These are phyloP conservation scores for Helianthus tuberosus DNA, from an alignment of 129 eudicot species.

Conservation along the genomic window DNA sequence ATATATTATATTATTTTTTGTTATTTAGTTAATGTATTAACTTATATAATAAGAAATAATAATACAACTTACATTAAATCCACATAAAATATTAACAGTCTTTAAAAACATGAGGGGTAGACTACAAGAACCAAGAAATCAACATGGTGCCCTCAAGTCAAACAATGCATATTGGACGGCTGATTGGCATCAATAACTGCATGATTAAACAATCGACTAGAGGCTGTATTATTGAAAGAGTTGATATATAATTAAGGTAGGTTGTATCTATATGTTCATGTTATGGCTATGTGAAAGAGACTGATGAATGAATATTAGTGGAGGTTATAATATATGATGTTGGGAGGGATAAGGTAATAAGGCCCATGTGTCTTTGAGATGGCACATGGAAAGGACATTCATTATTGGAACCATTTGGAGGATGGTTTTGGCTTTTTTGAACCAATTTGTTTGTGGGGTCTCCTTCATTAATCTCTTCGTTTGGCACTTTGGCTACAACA, in stretches of 20 bases:
- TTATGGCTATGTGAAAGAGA: slow-evolving; percentile 27
- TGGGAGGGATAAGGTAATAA: slow-evolving; percentile 32
- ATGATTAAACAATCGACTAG: slow-evolving; percentile 11
- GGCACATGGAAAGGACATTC: slow-evolving; percentile 42
- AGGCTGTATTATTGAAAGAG: neutral
- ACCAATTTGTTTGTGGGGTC: slow-evolving; percentile 32
- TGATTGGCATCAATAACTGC: neutral
- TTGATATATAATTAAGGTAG: neutral
- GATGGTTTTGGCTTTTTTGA: slow-evolving; percentile 37
- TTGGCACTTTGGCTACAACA: slow-evolving; percentile 10
- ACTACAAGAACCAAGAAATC: slow-evolving; percentile 37
- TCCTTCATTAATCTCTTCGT: slow-evolving; percentile 12
- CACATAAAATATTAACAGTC: neutral
- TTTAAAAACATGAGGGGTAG: slow-evolving; percentile 24
- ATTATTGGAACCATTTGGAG: slow-evolving; percentile 40
- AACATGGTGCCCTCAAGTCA: slow-evolving; percentile 23
- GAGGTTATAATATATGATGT: slow-evolving; percentile 25
- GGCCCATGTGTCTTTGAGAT: slow-evolving; percentile 40
- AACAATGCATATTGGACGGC: slow-evolving; percentile 15
- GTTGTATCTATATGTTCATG: slow-evolving; percentile 2
- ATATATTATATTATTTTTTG: slow-evolving; percentile 7
- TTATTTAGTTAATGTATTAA: neutral
- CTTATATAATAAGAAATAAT: neutral
- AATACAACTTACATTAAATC: slow-evolving; percentile 19
- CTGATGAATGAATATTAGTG: slow-evolving; percentile 15